Conservation (phyloP, 306 rosid species). For the Cyamopsis tetragonoloba region DNA sequence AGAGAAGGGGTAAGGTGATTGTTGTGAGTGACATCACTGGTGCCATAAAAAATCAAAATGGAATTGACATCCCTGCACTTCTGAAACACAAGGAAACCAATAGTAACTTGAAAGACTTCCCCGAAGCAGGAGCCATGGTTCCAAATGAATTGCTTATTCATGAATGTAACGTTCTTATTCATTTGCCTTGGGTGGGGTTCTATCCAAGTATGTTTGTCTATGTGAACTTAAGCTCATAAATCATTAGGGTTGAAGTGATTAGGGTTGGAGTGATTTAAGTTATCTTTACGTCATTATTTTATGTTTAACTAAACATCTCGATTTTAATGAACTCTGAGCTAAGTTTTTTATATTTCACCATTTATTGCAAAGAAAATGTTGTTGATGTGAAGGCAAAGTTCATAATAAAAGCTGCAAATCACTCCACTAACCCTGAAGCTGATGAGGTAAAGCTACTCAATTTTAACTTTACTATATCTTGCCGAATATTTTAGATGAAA, state of each 20-base stretch:
- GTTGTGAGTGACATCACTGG: constrained; percentile 76
- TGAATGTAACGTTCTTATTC: constrained; percentile 72
- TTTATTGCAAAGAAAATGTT: constrained; percentile 50
- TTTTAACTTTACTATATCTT: background rate
- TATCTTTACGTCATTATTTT: background rate
- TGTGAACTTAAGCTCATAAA: background rate
- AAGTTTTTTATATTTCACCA: background rate
- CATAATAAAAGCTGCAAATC: constrained; percentile 62
- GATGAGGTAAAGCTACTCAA: constrained; percentile 51
- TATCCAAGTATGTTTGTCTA: constrained; percentile 44
- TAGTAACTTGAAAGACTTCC: constrained; percentile 41
- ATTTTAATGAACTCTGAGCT: background rate
- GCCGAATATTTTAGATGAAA: background rate
- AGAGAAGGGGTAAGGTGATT: constrained; percentile 64
- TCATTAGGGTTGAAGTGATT: background rate
- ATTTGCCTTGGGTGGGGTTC: constrained; percentile 67
- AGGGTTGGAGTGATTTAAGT: no score
- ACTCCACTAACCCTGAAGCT: constrained; percentile 67
- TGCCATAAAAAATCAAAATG: constrained; percentile 54
- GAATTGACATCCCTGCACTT: constrained; percentile 58
- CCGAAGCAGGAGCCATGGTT: constrained; percentile 52
- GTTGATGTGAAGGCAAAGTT: constrained; percentile 56
- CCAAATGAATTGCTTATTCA: constrained; percentile 56
- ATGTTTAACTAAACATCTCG: constrained; percentile 7
- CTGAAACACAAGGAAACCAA: constrained; percentile 41